phyloP scores from a whole-genome alignment of 2,329 filamentous ascomycete genomes.

The Nemania abortiva region DNA sequence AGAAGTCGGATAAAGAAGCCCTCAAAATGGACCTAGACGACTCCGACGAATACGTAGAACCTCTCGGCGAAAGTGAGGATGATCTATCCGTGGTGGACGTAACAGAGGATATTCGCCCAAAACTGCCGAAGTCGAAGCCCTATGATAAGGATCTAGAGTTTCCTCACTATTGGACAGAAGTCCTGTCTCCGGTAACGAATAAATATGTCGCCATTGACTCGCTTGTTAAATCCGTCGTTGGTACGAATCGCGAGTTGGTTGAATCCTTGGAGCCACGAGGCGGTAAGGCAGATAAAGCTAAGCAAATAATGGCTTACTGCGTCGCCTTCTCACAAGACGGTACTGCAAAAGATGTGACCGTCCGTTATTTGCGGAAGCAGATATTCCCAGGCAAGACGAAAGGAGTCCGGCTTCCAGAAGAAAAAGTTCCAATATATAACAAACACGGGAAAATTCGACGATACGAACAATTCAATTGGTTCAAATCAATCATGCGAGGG shows the following conservation, averaged over 20 bases:
- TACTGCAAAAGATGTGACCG: slow-evolving; percentile 93
- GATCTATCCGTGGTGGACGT: slow-evolving; percentile 72
- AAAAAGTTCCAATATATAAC: slow-evolving; percentile 85
- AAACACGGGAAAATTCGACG: slow-evolving; percentile 80
- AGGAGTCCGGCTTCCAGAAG: slow-evolving; percentile 79
- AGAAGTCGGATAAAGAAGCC: slow-evolving; percentile 44
- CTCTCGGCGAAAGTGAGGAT: slow-evolving; percentile 67
- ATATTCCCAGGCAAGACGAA: slow-evolving; percentile 91
- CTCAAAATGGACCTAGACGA: slow-evolving; percentile 54
- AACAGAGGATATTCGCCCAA: slow-evolving; percentile 58
- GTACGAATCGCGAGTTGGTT: slow-evolving; percentile 77
- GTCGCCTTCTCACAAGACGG: slow-evolving; percentile 85
- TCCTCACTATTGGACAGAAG: slow-evolving; percentile 94
- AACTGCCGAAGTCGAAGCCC: slow-evolving; percentile 57
- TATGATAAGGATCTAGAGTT: slow-evolving; percentile 84
- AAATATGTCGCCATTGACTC: slow-evolving; percentile 85
- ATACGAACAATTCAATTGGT: slow-evolving; percentile 89
- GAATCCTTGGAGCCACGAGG: slow-evolving; percentile 86
- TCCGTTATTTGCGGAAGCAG: slow-evolving; percentile 86
- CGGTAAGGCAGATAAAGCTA: slow-evolving; percentile 83
- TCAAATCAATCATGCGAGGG: slow-evolving; percentile 80
- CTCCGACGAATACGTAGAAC: slow-evolving; percentile 61
- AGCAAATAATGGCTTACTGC: slow-evolving; percentile 91
- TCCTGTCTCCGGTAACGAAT: slow-evolving; percentile 82
- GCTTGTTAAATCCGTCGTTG: slow-evolving; percentile 75